phyloP scores from a whole-genome alignment of 805 yeast genomes.

The Candida oleophila region DNA sequence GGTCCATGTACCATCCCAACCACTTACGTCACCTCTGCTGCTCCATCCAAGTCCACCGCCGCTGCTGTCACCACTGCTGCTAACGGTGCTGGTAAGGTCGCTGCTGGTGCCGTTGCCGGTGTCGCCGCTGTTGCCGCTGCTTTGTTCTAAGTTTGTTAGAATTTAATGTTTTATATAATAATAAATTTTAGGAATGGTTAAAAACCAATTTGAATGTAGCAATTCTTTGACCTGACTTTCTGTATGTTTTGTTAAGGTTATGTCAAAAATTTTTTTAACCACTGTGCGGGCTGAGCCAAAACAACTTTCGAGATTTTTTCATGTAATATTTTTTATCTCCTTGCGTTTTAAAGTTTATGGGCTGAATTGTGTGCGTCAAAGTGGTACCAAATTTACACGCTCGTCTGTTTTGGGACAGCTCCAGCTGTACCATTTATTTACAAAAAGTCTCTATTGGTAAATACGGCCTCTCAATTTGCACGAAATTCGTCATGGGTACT shows the following conservation, averaged over 20 bases:
- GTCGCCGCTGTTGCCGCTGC: conserved; percentile 51
- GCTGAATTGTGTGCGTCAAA: not conserved
- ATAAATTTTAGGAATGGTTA: conserved; percentile 2
- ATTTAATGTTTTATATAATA: conserved; percentile 1
- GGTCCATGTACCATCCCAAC: conserved; percentile 78
- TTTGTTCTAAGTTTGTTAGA: conserved; percentile 34
- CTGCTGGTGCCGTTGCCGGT: conserved; percentile 52
- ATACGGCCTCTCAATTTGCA: no score
- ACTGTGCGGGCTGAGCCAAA: not conserved
- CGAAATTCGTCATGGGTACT: no score
- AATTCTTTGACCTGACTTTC: not conserved
- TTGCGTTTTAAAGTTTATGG: not conserved
- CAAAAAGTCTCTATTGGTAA: no score
- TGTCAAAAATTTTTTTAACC: not conserved
- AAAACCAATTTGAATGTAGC: not conserved
- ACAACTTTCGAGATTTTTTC: not conserved
- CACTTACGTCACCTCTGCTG: conserved; percentile 29
- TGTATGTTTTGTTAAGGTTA: not conserved
- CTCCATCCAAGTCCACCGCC: conserved; percentile 15
- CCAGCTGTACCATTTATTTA: no score
- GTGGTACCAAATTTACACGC: not conserved
- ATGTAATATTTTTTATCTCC: not conserved
- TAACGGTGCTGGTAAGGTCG: conserved; percentile 43
- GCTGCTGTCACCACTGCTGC: conserved; percentile 19
- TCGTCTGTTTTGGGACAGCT: no score